These are phyloP conservation scores for Exophiala spinifera DNA, from an alignment of 2,329 filamentous ascomycete genomes.

Conservation along the genomic window DNA sequence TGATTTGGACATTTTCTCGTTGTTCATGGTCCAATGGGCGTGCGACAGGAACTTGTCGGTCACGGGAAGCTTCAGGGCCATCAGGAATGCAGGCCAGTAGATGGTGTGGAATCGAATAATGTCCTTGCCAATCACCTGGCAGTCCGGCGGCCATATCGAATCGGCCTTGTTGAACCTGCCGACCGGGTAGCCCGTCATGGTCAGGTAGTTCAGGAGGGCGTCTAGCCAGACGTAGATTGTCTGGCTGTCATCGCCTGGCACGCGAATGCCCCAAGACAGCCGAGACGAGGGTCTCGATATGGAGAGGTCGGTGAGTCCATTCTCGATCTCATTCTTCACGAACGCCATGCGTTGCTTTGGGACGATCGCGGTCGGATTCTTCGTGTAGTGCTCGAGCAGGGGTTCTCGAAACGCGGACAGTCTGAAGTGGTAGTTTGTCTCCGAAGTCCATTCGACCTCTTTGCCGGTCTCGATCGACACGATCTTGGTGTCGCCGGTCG, in stretches of 20 bases:
- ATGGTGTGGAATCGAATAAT: conserved; percentile 93
- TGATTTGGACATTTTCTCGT: conserved; percentile 94
- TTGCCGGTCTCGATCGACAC: conserved; percentile 81
- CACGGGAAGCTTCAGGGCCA: conserved; percentile 77
- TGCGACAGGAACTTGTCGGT: conserved; percentile 82
- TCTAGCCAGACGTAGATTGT: conserved; percentile 99
- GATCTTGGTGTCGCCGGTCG: conserved; percentile 79
- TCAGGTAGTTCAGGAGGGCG: conserved; percentile 90
- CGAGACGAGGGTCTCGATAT: conserved; percentile 78
- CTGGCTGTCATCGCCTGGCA: conserved; percentile 78
- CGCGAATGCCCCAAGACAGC: conserved; percentile 81
- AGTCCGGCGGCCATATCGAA: conserved; percentile 81
- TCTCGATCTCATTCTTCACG: conserved; percentile 71
- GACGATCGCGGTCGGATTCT: conserved; percentile 74
- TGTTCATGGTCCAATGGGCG: conserved; percentile 91
- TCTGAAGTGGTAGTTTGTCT: conserved; percentile 92
- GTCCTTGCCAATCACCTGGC: conserved; percentile 94
- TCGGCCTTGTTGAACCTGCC: conserved; percentile 62
- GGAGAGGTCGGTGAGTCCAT: conserved; percentile 80
- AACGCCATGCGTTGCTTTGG: conserved; percentile 72
- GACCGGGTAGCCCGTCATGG: conserved; percentile 76
- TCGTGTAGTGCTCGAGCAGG: conserved; percentile 73
- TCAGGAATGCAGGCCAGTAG: conserved; percentile 95
- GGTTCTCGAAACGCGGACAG: conserved; percentile 77
- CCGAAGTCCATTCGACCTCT: conserved; percentile 90